Base-by-base conservation (phyloP, 1,284 basidiomycete genomes). In the Rhodotorula sp. region DNA sequence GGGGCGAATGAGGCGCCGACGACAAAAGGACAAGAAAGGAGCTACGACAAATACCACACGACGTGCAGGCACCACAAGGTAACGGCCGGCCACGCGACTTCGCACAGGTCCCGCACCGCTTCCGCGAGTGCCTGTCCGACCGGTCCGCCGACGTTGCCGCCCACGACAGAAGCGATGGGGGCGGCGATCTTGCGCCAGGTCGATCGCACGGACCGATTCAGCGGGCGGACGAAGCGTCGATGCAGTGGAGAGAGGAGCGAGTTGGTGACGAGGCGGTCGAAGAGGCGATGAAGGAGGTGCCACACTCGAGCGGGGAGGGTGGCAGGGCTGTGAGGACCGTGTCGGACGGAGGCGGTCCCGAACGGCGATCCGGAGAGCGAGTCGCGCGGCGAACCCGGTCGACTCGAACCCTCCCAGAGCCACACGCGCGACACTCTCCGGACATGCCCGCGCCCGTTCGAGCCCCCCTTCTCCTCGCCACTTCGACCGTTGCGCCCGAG, bases 361-460 rank as follows among this genome's bases (percentile, higher is more conserved):
- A 16, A 23, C 10, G 47, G 57, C 39, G 47, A 43, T 31, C 47
- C 39, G 10, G 62, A 46, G 39, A 61, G 34, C 16, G 67, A 63
- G 16, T 49, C 54, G 12, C 64, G 48, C 3, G 64, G 57, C 5
- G 59, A 68, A 14, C 34, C 29, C 5, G 49, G 21, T 3, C 21
- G 48, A 18, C 61, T 46, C 18, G 52, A 39, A 21, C 65, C 70
- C 29, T 74, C 69, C 72, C 72, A 74, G 16, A 66, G 64, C 64
- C 67, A 74, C 7, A 74, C 72, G n/a, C 67, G 39, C 39, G 56
- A 61, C 23, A 74, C 69, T 3, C 72, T 47, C 58, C 72, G 46
- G 1, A 74, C 72, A 23, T 71, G 65, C 6, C 70, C 64, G 3
- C 66, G 39, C 10, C 39, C 39, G 39, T 43, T 43, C 10, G 39